These are phyloP conservation scores for Mucor racemosus DNA, from an alignment of 371 early-diverging fungal species.

Conservation along the genomic window DNA sequence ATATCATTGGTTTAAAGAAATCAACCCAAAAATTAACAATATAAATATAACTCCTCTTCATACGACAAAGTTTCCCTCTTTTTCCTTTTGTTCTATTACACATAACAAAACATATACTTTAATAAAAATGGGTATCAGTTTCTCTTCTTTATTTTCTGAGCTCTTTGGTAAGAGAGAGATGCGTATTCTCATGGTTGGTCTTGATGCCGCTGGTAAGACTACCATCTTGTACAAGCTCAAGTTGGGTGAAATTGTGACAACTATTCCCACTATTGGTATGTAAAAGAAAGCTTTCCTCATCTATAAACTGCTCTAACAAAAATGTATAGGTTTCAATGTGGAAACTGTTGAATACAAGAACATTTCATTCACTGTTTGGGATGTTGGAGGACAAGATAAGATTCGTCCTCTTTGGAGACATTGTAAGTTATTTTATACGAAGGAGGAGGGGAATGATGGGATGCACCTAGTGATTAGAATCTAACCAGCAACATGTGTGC, in stretches of 20 bases:
- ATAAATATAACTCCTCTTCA: slow-evolving; percentile 1
- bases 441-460: neutral
- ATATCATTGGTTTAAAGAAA: slow-evolving; percentile 14
- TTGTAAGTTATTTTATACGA: slow-evolving; percentile 38
- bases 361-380: slow-evolving; percentile 97
- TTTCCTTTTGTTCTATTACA: neutral
- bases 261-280: slow-evolving; percentile 87
- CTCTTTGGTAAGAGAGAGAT: slow-evolving; percentile 88
- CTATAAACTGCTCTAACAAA: neutral
- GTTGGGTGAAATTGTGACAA: slow-evolving; percentile 95
- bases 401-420: slow-evolving; percentile 62
- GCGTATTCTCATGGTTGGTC: slow-evolving; percentile 96
- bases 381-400: slow-evolving; percentile 85
- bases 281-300: neutral
- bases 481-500: slow-evolving; percentile 45
- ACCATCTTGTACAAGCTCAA: slow-evolving; percentile 91
- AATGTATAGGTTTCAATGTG: slow-evolving; percentile 78
- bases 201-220: slow-evolving; percentile 99
- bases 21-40: slow-evolving; percentile 5
- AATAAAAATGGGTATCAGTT: slow-evolving; percentile 52
- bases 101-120: neutral
- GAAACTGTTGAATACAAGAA: slow-evolving; percentile 97
- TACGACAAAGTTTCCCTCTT: neutral
- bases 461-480: neutral
- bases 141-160: slow-evolving; percentile 50